These are phyloP conservation scores for Colletotrichum kahawae DNA, from an alignment of 2,329 filamentous ascomycete genomes.

Conservation along the genomic window DNA sequence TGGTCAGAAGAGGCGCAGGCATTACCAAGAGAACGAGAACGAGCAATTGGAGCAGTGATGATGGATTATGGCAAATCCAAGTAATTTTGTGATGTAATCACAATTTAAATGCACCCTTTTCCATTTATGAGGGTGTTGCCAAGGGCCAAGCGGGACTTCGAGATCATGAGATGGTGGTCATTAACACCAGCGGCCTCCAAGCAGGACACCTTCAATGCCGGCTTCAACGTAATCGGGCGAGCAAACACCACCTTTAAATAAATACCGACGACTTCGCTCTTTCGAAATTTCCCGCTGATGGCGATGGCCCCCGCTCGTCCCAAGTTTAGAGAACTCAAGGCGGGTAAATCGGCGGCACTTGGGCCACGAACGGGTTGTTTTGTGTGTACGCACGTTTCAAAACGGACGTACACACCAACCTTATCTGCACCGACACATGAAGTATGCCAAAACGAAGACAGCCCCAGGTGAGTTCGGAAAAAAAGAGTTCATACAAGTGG, in stretches of 20 bases:
- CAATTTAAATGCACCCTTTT: not conserved
- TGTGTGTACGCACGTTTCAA: constrained; percentile 6
- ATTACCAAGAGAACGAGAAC: not conserved
- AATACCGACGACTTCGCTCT: not conserved
- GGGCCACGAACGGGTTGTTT: constrained; percentile 3
- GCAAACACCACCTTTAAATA: rapidly evolving
- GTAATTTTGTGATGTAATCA: not conserved
- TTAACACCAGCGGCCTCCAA: rapidly evolving
- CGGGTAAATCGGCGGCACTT: not conserved
- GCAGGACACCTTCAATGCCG: rapidly evolving
- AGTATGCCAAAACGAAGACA: not conserved
- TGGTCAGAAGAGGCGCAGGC: not conserved
- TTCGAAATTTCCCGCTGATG: not conserved
- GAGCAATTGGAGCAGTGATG: rapidly evolving
- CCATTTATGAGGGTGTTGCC: not conserved
- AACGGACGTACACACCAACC: not conserved
- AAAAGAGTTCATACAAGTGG: not conserved
- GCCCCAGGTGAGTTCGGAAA: not conserved
- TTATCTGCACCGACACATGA: not conserved
- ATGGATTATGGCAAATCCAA: not conserved
- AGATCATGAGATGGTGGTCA: not conserved
- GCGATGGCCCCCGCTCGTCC: not conserved
- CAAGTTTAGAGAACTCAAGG: not conserved
- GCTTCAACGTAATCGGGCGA: rapidly evolving
- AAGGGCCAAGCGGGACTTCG: not conserved